Evolutionary conservation across 1,139 yeast species (phyloP), one percentile per base, ranked within the genome.

Genomic region (Scheffersomyces illinoinensis): DNA sequence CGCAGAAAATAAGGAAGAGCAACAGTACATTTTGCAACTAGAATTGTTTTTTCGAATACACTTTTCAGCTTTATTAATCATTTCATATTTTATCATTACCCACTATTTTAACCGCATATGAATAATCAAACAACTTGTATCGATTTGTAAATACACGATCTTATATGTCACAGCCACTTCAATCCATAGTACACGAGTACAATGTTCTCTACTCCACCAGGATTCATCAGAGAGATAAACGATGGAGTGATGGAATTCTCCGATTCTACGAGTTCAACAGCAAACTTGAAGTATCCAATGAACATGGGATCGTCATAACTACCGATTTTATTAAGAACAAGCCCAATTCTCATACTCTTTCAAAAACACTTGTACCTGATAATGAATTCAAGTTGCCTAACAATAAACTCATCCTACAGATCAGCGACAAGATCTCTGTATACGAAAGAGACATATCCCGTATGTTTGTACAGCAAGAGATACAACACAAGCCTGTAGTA

Each of bases 181-280:
- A 58, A 50, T 76, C 81, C 1, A 73, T 76, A 56, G 75, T 78
- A 23, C 74, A 69, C 54, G 82, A 79, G 61, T 82, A 71, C 62
- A 61, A 68, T 19, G 70, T 77, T 3, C 74, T 84, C 52, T 85
- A 78, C 72, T 79, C 88, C 5, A 68, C 73, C 33, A 71, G 88
- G 50, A 65, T 85, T 47, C 67, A 68, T 1, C 88, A 86, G 66
- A 83, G 79, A 66, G 78, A 78, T 50, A 85, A 85, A 68, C 74
- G 71, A 58, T 86, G 89, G 89, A 70, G 72, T 55, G 90, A 86
- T 62, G 90, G 90, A 2, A 67, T 61, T 23, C 69, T 85, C 54
- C 76, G 73, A 58, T 82, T 74, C 68, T 85, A 81, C 67, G 80
- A 76, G 61, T 74, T 82, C 69, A 85, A 85, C 66, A 74, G 77